phyloP scores from a whole-genome alignment of 2,329 filamentous ascomycete species.

The Scytalidium lignicola region DNA sequence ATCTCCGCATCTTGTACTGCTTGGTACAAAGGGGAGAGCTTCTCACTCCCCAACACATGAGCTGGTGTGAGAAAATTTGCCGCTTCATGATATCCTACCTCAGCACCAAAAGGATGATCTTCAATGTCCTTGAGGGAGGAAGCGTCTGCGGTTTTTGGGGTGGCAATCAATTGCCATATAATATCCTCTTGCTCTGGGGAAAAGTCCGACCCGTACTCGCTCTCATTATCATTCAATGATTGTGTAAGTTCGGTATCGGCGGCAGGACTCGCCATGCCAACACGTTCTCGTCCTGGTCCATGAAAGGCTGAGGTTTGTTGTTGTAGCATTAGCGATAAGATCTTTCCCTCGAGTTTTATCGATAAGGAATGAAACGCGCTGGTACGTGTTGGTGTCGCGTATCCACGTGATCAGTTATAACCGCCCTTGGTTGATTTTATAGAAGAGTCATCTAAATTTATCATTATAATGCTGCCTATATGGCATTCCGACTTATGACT shows the following conservation, averaged over 20 bases:
- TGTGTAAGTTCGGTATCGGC: not conserved
- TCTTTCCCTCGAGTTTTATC: not conserved
- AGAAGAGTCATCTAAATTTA: too few species aligned
- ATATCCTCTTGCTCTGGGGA: conserved; percentile 50
- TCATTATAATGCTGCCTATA: too few species aligned
- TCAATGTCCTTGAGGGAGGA: conserved; percentile 7
- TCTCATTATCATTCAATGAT: conserved; percentile 26
- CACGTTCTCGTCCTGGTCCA: conserved; percentile 7
- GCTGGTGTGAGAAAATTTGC: conserved; percentile 32
- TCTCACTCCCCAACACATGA: conserved; percentile 34
- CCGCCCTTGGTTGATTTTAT: too few species aligned
- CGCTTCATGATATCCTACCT: conserved; percentile 27
- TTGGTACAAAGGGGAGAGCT: conserved; percentile 21
- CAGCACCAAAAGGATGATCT: conserved; percentile 21
- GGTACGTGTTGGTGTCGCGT: not conserved
- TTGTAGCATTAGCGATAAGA: too few species aligned
- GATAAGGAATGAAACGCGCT: not conserved
- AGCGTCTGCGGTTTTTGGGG: conserved; percentile 33
- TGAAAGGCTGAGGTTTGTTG: conserved; percentile 1
- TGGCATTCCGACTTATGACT: too few species aligned
- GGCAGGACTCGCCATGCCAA: conserved; percentile 21
- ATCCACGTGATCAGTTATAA: not conserved
- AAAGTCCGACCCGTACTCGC: conserved; percentile 62
- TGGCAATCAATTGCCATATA: conserved; percentile 42
- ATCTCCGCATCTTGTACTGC: too few species aligned